A percentile compares a stretch with the other conserved stretches of the same genome.
Evolutionary conservation across 768 basidiomycete species (phyloP).

Genomic region (Calocybe gangraenosa): DNA sequence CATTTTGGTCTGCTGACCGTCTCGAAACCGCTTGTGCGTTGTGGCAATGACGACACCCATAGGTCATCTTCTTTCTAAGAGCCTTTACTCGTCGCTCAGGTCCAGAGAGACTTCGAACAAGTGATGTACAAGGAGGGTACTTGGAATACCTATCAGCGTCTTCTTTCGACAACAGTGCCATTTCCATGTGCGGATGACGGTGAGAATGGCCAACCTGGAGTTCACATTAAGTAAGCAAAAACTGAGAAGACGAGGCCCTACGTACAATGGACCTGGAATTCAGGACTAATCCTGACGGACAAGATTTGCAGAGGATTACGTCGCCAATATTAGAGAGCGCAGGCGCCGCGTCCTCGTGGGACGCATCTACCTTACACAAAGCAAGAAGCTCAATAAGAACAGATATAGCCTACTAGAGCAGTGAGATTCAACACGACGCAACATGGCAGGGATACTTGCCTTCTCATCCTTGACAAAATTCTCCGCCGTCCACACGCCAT

Average conservation of each 20-base stretch:
- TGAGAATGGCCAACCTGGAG: conserved; percentile 61
- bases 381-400: conserved; percentile 35
- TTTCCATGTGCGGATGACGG: conserved; percentile 52
- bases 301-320: conserved; percentile 44
- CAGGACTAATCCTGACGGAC: conserved; percentile 46
- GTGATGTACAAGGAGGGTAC: conserved; percentile 13
- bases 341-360: conserved; percentile 18
- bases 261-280: conserved; percentile 43
- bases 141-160: conserved; percentile 16
- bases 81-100: conserved; percentile 18
- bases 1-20: conserved; percentile 5
- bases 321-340: conserved; percentile 21
- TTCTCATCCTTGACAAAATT: conserved; percentile 58
- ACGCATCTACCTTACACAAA: conserved; percentile 24
- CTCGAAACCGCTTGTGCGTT: neutral
- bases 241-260: neutral
- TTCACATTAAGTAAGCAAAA: neutral
- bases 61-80: conserved; percentile 32
- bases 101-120: conserved; percentile 13
- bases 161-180: conserved; percentile 27
- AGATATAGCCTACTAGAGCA: conserved; percentile 39
- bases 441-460: conserved; percentile 27
- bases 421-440: neutral
- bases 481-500: conserved; percentile 40
- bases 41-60: conserved; percentile 52